phyloP scores from a whole-genome alignment of 768 basidiomycete species.

The Mycena sanguinolenta region DNA sequence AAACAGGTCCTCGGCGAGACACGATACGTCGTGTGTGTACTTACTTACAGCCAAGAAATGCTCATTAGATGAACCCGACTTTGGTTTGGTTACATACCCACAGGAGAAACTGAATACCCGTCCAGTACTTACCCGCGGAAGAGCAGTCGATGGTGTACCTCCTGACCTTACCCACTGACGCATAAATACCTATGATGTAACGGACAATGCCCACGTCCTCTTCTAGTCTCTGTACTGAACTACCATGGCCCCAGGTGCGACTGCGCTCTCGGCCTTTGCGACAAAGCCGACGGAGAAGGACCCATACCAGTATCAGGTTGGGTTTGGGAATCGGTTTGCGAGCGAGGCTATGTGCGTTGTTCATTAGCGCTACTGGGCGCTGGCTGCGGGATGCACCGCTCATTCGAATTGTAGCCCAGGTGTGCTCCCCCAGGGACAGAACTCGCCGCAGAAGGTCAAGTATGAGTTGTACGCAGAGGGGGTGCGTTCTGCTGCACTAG shows the following conservation, averaged over 20 bases:
- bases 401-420: slow-evolving; percentile 56
- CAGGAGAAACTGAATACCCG: not conserved
- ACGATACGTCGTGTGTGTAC: slow-evolving; percentile 31
- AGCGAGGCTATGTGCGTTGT: slow-evolving; percentile 65
- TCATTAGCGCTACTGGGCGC: not conserved
- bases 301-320: slow-evolving; percentile 70
- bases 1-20: slow-evolving; percentile 18
- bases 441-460: slow-evolving; percentile 72
- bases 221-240: slow-evolving; percentile 7
- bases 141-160: not conserved
- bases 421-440: slow-evolving; percentile 69
- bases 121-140: too few species aligned
- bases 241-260: slow-evolving; percentile 48
- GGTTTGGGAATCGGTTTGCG: slow-evolving; percentile 70
- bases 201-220: not conserved
- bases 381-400: not conserved
- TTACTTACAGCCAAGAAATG: not conserved
- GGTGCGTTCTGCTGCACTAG: slow-evolving; percentile 53
- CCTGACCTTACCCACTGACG: slow-evolving; percentile 1
- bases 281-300: slow-evolving; percentile 57
- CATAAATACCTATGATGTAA: slow-evolving; percentile 3
- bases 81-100: too few species aligned
- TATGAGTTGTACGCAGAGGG: slow-evolving; percentile 74
- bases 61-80: not conserved
- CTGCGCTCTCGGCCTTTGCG: slow-evolving; percentile 55